Base-by-base conservation (phyloP, 768 basidiomycete genomes). In the Phaeotremella skinneri region DNA sequence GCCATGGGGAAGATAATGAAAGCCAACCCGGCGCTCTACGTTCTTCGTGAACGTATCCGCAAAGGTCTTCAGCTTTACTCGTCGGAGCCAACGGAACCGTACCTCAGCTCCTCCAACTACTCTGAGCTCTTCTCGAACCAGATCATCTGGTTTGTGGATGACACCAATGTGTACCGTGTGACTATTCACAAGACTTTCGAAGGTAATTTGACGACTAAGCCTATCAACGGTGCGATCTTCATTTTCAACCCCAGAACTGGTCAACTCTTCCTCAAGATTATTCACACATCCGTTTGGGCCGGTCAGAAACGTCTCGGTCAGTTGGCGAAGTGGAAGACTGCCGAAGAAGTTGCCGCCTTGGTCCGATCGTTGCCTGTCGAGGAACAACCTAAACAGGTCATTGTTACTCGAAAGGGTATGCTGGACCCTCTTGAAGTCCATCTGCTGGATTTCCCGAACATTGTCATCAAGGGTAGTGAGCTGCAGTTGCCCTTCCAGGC, bases 1-100 rank as follows among this genome's bases (percentile, higher is more conserved):
- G 96, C 94, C 4, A 96, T 99, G 92, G 91, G 89, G 13, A 99
- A 98, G 83, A 89, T 99, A 77, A 94, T 98, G 91, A 99, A 99
- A 79, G 96, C 96, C 52, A 98, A 99, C 72, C 96, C 96, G 25
- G 96, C 96, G 14, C 87, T 88, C 54, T 96, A 98, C 74, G 96
- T 99, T 41, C 81, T 99, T 56, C 89, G 96, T 55, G 96, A 99
- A 80, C 96, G 96, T 79, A 97, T 99, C 69, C 85, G 96, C 68
- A 99, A 99, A 79, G 94, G 93, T 77, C 83, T 99, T 21, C 96
- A 98, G 76, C 81, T 99, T 20, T 99, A 99, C 79, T 98, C 94
- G 9, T 98, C 96, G 26, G 96, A 99, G 78, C 94, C 96, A 6
- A 99, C 96, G 23, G 96, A 99, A 76, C 96, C 96, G 49, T 98